A percentile compares a stretch with the other conserved stretches of the same genome.
These are phyloP conservation scores for Malus orientalis DNA, from an alignment of 306 rosid species.

Conservation along the genomic window DNA sequence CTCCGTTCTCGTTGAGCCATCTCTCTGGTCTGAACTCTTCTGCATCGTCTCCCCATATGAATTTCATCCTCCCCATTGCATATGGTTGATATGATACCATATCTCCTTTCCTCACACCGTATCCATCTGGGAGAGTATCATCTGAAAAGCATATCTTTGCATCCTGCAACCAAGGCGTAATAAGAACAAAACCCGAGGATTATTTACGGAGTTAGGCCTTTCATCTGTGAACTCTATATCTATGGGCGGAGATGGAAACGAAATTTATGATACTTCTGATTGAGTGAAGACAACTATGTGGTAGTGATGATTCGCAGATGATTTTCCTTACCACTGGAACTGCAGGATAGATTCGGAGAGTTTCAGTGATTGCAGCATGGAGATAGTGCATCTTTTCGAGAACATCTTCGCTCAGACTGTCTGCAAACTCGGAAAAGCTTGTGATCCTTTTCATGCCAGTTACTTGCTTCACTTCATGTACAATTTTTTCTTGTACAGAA, in stretches of 20 bases:
- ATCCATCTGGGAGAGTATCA: slow-evolving; percentile 73
- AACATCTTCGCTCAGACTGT: slow-evolving; percentile 39
- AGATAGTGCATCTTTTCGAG: slow-evolving; percentile 67
- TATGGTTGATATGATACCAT: slow-evolving; percentile 58
- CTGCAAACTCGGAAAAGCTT: slow-evolving; percentile 36
- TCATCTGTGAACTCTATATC: background rate
- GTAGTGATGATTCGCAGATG: background rate
- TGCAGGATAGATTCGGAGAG: slow-evolving; percentile 76
- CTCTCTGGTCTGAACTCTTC: slow-evolving; percentile 64
- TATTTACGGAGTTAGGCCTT: background rate
- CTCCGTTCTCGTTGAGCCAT: slow-evolving; percentile 59
- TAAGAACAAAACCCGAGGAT: background rate
- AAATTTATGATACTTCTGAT: no score
- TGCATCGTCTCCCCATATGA: slow-evolving; percentile 81
- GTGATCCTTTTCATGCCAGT: slow-evolving; percentile 22
- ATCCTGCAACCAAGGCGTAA: slow-evolving; percentile 37
- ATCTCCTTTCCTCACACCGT: slow-evolving; percentile 54
- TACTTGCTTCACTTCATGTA: slow-evolving; percentile 52
- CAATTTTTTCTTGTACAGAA: slow-evolving; percentile 48
- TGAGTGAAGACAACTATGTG: no score
- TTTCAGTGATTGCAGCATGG: slow-evolving; percentile 70
- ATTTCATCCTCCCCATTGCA: slow-evolving; percentile 86
- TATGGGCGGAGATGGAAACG: background rate
- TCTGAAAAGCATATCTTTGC: slow-evolving; percentile 57
- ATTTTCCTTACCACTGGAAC: slow-evolving; percentile 60